Percentiles rank a stretch among this genome's conserved stretches.
Conservation (phyloP, 2,329 filamentous ascomycete genomes). For the Colletotrichum chrysophilum region DNA sequence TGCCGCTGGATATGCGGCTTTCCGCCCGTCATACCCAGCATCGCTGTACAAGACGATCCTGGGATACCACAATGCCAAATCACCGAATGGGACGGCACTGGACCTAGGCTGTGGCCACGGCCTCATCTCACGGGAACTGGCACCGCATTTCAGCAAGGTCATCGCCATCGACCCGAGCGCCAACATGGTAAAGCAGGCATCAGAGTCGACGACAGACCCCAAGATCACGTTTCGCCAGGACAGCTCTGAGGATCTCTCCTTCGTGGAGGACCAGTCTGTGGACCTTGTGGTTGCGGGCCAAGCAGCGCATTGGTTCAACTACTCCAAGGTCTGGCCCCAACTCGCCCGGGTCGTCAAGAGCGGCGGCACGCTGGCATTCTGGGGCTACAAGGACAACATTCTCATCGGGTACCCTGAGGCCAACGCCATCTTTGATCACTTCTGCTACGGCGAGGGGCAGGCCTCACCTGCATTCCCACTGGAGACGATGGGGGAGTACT, state of each 20-base stretch:
- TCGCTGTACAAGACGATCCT: slow-evolving; percentile 60
- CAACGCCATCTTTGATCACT: slow-evolving; percentile 58
- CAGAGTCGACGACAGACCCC: slow-evolving; percentile 39
- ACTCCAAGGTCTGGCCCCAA: slow-evolving; percentile 57
- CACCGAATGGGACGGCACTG: slow-evolving; percentile 39
- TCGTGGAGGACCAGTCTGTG: slow-evolving; percentile 51
- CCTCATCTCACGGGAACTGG: slow-evolving; percentile 58
- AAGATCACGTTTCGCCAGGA: slow-evolving; percentile 56
- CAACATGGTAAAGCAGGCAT: slow-evolving; percentile 61
- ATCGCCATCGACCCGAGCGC: slow-evolving; percentile 62
- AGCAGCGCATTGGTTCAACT: slow-evolving; percentile 72
- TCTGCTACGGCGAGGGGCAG: slow-evolving; percentile 57
- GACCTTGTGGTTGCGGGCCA: slow-evolving; percentile 60
- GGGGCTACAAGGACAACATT: slow-evolving; percentile 70
- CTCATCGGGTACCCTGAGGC: slow-evolving; percentile 58
- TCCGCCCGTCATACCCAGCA: slow-evolving; percentile 63
- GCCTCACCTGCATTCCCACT: slow-evolving; percentile 46
- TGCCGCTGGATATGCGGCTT: slow-evolving; percentile 62
- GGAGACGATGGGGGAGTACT: slow-evolving; percentile 60
- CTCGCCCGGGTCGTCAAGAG: slow-evolving; percentile 56
- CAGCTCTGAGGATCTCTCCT: slow-evolving; percentile 58
- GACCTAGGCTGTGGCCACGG: slow-evolving; percentile 72
- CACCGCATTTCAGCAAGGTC: slow-evolving; percentile 54
- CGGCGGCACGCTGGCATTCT: slow-evolving; percentile 67
- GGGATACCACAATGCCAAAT: slow-evolving; percentile 51